A percentile compares a stretch with the other conserved stretches of the same genome.
Evolutionary conservation across 2,329 filamentous ascomycete genomes (phyloP).

Genomic region (Fusarium pseudoanthophilum): DNA sequence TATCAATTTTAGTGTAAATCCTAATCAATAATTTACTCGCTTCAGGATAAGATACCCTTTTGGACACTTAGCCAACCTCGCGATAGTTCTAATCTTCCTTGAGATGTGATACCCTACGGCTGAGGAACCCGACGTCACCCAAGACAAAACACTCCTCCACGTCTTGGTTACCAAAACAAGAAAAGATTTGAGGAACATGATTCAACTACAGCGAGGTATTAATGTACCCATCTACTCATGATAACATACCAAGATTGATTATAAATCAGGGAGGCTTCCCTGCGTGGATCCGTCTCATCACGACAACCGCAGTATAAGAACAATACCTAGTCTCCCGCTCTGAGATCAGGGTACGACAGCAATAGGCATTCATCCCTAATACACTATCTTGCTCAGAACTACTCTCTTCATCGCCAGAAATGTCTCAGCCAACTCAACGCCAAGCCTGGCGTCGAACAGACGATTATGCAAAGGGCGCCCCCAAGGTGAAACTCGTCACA

Average conservation of each 20-base stretch:
- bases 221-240: neutral
- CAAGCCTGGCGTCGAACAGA: slow-evolving; percentile 46
- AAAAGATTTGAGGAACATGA: neutral
- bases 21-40: neutral
- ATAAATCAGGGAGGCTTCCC: neutral
- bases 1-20: neutral
- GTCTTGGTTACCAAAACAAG: neutral
- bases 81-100: neutral
- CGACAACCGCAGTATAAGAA: neutral
- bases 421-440: slow-evolving; percentile 29
- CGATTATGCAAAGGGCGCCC: slow-evolving; percentile 43
- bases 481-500: slow-evolving; percentile 49
- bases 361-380: no score
- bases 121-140: neutral
- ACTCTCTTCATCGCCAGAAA: neutral
- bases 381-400: neutral
- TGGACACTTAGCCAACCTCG: neutral
- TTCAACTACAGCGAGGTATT: neutral
- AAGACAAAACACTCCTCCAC: neutral
- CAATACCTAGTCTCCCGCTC: neutral
- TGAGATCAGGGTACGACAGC: neutral
- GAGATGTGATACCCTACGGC: slow-evolving; percentile 4
- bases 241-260: neutral
- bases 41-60: neutral
- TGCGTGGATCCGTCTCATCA: neutral